Base-by-base conservation (phyloP, 371 early-diverging fungal genomes). In the Basidiobolus meristosporus region DNA sequence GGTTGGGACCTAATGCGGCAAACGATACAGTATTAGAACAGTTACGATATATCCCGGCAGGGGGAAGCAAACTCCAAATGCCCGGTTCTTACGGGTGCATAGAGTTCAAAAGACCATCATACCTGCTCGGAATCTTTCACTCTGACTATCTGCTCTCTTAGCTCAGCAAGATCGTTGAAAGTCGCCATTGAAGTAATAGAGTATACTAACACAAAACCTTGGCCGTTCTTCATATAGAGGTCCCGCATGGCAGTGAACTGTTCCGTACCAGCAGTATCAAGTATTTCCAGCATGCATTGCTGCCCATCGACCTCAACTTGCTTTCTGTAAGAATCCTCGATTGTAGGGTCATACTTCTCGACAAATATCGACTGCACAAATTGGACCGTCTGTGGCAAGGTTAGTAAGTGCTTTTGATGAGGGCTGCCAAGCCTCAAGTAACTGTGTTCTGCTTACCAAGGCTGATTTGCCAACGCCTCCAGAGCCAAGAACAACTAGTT, bases 391-490 rank as follows among this genome's bases (percentile, higher is more conserved):
- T 87, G 46, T n/a, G n/a, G n/a, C n/a, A n/a, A n/a, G n/a, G n/a
- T n/a, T n/a, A 16, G 35, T 43, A 16, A 40, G 42, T 38, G 32
- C n/a, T n/a, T n/a, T n/a, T n/a, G n/a, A n/a, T n/a, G n/a, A n/a
- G n/a, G n/a, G n/a, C n/a, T n/a, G 23, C 41, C 14, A 33, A 35
- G 33, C 33, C 36, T 34, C 31, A 37, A 22, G 21, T 46, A 42
- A 20, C 12, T 9, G 17, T 36, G 14, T 16, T n/a, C 6, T 15
- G 48, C 70, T 51, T 69, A 86, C 86, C 70, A 87, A 48, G 1
- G 88, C 84, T n/a, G 83, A 82, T 53, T 87, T 87, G 2, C 88
- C 88, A 41, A 87, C 88, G 65, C 84, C 88, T 26, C 84, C 88
- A 14, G 82, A 79, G 18, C 88, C 88, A n/a, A 87, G 57, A 21